Base-by-base conservation (phyloP, 352 stramenopile genomes). In the Phytopythium litorale region DNA sequence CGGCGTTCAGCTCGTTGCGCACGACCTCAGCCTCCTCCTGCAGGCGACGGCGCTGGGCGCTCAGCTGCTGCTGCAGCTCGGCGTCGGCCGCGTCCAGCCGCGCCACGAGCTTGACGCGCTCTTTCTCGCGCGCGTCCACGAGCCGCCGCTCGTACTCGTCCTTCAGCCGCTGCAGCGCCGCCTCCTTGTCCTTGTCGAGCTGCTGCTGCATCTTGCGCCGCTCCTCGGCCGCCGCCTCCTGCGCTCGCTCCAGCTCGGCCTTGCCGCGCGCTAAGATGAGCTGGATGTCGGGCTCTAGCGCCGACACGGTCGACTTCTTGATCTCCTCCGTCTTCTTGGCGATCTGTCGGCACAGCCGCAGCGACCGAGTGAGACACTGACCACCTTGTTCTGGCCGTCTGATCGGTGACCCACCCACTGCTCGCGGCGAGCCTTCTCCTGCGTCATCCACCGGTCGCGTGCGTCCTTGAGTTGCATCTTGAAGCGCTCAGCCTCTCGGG, bases 291-390 rank as follows among this genome's bases (percentile, higher is more conserved):
- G 84, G 82, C 56, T 94, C 84, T 19, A 94, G 60, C 7, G 84
- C 82, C 50, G 86, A 81, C 21, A 94, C 76, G 0, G 84, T 92
- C 35, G 77, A 86, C 56, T 92, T 94, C 67, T 94, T 94, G 64
- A 92, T 91, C 64, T 94, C 84, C 46, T 91, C 84, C 1, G 82
- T 94, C 67, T 94, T 93, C 60, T 91, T 89, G 18, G 75, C 65
- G 61, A 93, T 87, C 66, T 72, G 43, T 37, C 13, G 40, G 2
- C 12, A 33, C 32, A 4, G 28, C 49, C 45, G n/a, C 30, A 25
- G 13, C 38, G 21, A 9, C 37, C 30, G 30, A 16, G 19, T n/a
- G 49, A 55, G 16, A 0, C 33, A 46, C 25, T 45, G 46, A 45
- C 49, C 12, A n/a, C 18, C 18, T 25, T 18, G 11, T 21, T 37